Conservation (phyloP, 1,284 basidiomycete genomes). For the Salmacisia buchloeana region DNA sequence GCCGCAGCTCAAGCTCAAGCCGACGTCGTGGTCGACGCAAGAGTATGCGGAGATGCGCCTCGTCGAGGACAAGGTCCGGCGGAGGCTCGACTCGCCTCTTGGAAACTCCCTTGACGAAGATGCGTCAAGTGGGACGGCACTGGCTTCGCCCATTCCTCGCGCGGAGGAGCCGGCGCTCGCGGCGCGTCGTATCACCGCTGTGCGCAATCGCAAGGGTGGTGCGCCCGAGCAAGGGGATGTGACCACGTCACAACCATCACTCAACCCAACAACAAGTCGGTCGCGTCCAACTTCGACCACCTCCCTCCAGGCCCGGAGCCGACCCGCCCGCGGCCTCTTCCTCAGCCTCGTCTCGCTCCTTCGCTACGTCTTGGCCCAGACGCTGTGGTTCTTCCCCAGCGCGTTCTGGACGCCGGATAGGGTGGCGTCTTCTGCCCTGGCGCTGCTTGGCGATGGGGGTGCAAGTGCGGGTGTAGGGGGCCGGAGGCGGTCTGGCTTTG, state of each 20-base stretch:
- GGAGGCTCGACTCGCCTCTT: background rate
- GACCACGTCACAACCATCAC: no score
- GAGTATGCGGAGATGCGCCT: conserved; percentile 36
- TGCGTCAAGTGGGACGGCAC: no score
- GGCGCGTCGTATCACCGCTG: no score
- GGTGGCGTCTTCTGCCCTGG: conserved; percentile 16
- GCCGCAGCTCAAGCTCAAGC: conserved; percentile 21
- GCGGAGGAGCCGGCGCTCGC: no score
- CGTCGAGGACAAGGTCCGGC: background rate
- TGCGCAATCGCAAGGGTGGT: no score
- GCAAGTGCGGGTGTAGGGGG: background rate
- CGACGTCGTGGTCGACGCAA: conserved; percentile 29
- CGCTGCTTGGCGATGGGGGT: conserved; percentile 27
- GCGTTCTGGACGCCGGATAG: conserved; percentile 8
- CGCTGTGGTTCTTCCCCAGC: background rate
- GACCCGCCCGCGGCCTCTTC: background rate
- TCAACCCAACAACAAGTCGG: background rate
- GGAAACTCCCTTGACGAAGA: no score
- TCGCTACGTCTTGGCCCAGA: conserved; percentile 1
- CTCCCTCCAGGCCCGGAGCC: background rate
- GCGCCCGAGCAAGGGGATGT: no score
- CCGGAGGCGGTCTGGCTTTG: background rate
- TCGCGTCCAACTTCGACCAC: conserved; percentile 12
- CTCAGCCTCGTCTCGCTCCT: background rate
- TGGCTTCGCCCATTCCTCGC: no score